Evolutionary conservation across 2,329 filamentous ascomycete genomes (phyloP), one percentile per base, ranked within the genome.

Genomic region (Iodosphaeria phyllophila): DNA sequence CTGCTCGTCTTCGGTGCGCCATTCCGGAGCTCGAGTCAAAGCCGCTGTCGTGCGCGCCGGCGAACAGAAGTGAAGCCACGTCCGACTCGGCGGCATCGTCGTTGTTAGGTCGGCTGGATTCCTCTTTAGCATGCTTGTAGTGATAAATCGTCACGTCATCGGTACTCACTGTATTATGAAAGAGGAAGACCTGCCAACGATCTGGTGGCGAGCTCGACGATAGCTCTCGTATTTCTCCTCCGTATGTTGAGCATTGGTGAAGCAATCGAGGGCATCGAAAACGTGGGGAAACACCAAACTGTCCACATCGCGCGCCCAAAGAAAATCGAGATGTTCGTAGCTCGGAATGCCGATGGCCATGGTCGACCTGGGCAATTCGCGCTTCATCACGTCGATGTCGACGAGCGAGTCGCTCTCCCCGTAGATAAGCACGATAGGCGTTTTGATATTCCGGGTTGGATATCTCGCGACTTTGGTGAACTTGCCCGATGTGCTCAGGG

Each of bases 381-480:
- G 74, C 27, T 92, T 57, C 86, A 95, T 95, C 30, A 84, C 67
- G 17, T 77, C 67, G 47, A 98, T 93, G 43, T 95, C 84, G 3
- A 98, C 82, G 15, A 98, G 56, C 25, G 83, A 92, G 51, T 98
- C 89, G 34, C 72, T 84, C 16, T 84, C 89, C 11, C 89, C 89
- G 39, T 95, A 95, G 5, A 98, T 68, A 2, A 98, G 61, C 5
- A 92, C 82, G 27, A 95, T 78, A 0, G 89, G 89, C 1, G 89
- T 93, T 42, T 80, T 84, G 57, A 98, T 98, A 44, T 98, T 98
- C 35, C 79, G 74, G 1, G 89, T 98, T 1, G 89, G 89, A 38
- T 93, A 98, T 44, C 79, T 86, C 38, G 89, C 83, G 5, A 93
- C 84, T 46, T 93, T 93, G 47, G 91, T 92, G 52, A 92, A 92